These are phyloP conservation scores for Lipomyces mesembrius DNA, from an alignment of 805 yeast species.

Conservation along the genomic window DNA sequence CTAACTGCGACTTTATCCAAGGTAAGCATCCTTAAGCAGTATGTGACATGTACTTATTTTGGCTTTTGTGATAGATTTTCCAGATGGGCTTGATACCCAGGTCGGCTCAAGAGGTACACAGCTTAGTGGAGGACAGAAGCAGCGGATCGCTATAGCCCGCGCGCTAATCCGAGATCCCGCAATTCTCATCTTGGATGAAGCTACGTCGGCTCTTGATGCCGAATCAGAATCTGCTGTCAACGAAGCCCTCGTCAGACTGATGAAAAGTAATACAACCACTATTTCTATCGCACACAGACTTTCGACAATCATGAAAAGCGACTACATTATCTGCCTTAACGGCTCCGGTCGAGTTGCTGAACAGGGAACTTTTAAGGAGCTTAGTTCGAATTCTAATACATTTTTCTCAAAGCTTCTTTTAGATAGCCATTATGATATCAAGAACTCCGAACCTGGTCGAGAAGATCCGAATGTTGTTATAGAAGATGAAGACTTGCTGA, in stretches of 20 bases:
- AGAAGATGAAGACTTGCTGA: conserved; percentile 32
- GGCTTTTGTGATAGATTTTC: conserved; percentile 55
- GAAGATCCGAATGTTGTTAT: conserved; percentile 14
- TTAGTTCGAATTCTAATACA: conserved; percentile 49
- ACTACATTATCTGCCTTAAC: conserved; percentile 77
- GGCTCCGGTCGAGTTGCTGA: conserved; percentile 76
- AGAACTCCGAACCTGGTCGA: conserved; percentile 1
- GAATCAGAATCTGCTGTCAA: conserved; percentile 86
- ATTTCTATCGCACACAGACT: conserved; percentile 91
- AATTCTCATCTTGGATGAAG: conserved; percentile 86
- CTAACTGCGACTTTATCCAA: conserved; percentile 75
- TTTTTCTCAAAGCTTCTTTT: conserved; percentile 35
- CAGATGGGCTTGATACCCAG: conserved; percentile 77
- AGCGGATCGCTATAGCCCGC: conserved; percentile 87
- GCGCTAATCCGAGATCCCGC: conserved; percentile 79
- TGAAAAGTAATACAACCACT: conserved; percentile 59
- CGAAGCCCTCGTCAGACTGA: conserved; percentile 64
- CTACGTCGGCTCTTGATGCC: conserved; percentile 91
- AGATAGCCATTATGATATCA: conserved; percentile 23
- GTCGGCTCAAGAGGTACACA: conserved; percentile 90
- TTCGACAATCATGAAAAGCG: conserved; percentile 82
- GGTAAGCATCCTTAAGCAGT: conserved; percentile 2
- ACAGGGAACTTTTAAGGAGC: conserved; percentile 62
- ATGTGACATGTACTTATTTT: neutral
- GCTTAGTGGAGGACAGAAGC: conserved; percentile 94